These are phyloP conservation scores for Haplosporangium sp. DNA, from an alignment of 371 early-diverging fungal species.

Conservation along the genomic window DNA sequence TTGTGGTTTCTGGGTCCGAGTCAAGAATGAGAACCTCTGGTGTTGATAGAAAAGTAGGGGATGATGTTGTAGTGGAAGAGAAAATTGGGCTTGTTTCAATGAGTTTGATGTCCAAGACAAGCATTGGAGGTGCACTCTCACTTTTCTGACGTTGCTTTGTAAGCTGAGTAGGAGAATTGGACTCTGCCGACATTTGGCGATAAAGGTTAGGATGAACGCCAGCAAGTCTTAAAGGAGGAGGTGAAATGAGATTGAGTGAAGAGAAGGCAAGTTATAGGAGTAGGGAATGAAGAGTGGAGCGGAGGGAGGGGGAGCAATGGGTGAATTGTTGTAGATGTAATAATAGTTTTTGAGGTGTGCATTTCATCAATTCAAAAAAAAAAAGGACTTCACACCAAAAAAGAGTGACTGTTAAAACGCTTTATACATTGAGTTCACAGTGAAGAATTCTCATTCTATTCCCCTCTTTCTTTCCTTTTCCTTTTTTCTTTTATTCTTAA, in stretches of 20 bases:
- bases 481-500: background rate
- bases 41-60: background rate
- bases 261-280: background rate
- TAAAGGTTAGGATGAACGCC: background rate
- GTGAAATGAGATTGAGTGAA: background rate
- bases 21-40: background rate
- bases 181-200: constrained; percentile 1
- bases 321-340: background rate
- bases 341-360: background rate
- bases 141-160: background rate
- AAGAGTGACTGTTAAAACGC: constrained; percentile 4
- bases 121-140: background rate
- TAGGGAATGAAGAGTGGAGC: background rate
- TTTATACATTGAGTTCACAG: background rate
- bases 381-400: background rate
- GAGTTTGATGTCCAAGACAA: constrained; percentile 11
- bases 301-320: background rate
- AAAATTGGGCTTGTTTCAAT: constrained; percentile 1
- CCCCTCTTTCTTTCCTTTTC: background rate
- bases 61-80: background rate
- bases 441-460: background rate
- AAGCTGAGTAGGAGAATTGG: background rate
- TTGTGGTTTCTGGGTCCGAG: constrained; percentile 5
- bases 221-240: constrained; percentile 1
- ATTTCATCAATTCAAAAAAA: background rate